Conservation (phyloP, 345 rosid species). For the Dipteronia sinensis region DNA sequence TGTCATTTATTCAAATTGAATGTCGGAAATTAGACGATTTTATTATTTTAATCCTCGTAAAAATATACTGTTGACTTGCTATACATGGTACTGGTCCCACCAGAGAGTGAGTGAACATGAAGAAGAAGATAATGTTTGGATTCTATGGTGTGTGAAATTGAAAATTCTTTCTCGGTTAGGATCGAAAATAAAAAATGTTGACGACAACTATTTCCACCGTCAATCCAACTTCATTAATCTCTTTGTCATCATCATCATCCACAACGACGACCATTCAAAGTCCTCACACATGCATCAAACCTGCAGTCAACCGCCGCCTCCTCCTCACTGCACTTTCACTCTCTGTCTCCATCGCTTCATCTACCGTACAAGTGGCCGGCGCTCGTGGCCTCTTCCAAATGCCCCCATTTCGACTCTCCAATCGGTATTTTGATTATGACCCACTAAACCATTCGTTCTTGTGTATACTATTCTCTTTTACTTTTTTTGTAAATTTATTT, state of each 20-base stretch:
- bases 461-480: neutral
- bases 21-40: no score
- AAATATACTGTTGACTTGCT: no score
- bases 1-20: no score
- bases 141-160: no score
- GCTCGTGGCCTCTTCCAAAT: constrained; percentile 77
- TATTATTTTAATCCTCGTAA: no score
- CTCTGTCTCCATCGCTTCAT: constrained; percentile 30
- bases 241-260: constrained; percentile 1
- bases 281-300: constrained; percentile 16
- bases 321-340: constrained; percentile 42
- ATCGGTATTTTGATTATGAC: constrained; percentile 36
- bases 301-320: constrained; percentile 41
- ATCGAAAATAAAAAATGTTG: constrained; percentile 1
- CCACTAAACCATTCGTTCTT: neutral
- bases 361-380: constrained; percentile 20
- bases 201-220: neutral
- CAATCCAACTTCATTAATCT: neutral
- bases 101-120: no score
- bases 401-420: constrained; percentile 65
- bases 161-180: neutral
- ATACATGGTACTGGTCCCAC: no score
- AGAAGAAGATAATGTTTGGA: no score
- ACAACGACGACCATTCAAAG: constrained; percentile 4
- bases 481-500: neutral